Evolutionary conservation across 495 filamentous ascomycete genomes (phyloP), one percentile per base, ranked within the genome.

Genomic region (Penicillium goetzii): DNA sequence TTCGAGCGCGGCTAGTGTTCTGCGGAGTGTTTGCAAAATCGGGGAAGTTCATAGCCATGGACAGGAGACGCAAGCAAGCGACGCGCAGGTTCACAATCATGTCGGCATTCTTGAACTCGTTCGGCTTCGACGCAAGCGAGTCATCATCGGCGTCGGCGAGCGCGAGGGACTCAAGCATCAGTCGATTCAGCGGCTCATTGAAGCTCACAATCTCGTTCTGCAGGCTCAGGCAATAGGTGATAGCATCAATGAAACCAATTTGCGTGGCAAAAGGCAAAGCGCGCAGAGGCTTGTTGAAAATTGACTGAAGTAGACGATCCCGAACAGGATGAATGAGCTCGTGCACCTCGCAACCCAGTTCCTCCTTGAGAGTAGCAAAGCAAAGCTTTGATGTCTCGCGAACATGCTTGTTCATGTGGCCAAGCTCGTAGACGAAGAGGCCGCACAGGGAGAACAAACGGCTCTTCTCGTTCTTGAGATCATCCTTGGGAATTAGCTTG

Each of bases 201-300:
- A 97, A 96, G 15, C 88, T 84, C 23, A 98, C 84, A 56, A 97
- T 92, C 58, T 93, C 89, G 47, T 89, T 86, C 66, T 94, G 91
- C 30, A 98, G 80, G 28, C 88, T 86, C 76, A 99, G 83, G 74
- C 92, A 96, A 74, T 93, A 98, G 0, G 91, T 95, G 66, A 99
- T 92, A 7, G 93, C 96, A 74, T 98, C 95, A 66, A 99, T 96
- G 72, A 94, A 98, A 11, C 95, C 96, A 69, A 99, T 98, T 74
- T 99, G 96, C 2, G 88, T 91, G 4, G 90, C 82, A 70, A 97
- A 97, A 2, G 94, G 93, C 57, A 99, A 76, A 3, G 96, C 96
- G 55, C 96, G 85, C 26, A 99, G 74, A 30, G 96, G 96, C 76
- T 99, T 99, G 68, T 89, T 90, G 80, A 92, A 99, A 56, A 99